Percentiles rank a stretch among this genome's conserved stretches.
Evolutionary conservation across 768 basidiomycete genomes (phyloP).

Genomic region (Harrya chromipes): DNA sequence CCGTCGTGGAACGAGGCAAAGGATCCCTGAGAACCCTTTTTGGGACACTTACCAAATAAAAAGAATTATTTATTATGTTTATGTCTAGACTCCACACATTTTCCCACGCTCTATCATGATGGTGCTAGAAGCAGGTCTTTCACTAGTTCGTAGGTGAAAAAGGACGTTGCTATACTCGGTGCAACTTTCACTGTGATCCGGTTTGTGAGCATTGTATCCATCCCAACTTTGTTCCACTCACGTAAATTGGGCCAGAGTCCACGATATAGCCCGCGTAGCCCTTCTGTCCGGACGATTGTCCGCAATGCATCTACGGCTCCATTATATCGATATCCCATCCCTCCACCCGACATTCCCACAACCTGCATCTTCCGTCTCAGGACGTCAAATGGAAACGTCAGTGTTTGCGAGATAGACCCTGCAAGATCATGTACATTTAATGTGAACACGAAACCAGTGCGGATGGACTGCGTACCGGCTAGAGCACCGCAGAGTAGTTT

Average conservation of each 20-base stretch:
- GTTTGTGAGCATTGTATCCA: constrained; percentile 8
- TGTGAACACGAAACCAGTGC: not conserved
- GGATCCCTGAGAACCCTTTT: not conserved
- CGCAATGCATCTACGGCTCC: constrained; percentile 78
- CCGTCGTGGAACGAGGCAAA: constrained; percentile 13
- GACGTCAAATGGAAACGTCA: constrained; percentile 96
- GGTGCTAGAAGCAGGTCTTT: constrained; percentile 45
- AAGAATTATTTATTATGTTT: constrained; percentile 5
- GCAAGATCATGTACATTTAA: constrained; percentile 11
- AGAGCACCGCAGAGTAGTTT: constrained; percentile 86
- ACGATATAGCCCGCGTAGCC: constrained; percentile 72
- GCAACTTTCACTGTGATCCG: constrained; percentile 74
- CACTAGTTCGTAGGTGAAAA: constrained; percentile 78
- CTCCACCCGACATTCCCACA: constrained; percentile 65
- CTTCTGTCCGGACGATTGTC: constrained; percentile 70
- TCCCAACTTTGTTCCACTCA: constrained; percentile 37
- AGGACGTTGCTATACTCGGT: constrained; percentile 83
- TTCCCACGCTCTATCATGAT: not conserved
- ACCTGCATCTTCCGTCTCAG: constrained; percentile 96
- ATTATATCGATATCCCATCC: constrained; percentile 62
- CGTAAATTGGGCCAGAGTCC: constrained; percentile 88
- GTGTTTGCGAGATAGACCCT: constrained; percentile 90
- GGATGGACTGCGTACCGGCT: constrained; percentile 51
- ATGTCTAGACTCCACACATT: not conserved
- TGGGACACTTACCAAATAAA: constrained; percentile 7